Base-by-base conservation (phyloP, 2,329 filamentous ascomycete genomes). In the Pyrenophora seminiperda region DNA sequence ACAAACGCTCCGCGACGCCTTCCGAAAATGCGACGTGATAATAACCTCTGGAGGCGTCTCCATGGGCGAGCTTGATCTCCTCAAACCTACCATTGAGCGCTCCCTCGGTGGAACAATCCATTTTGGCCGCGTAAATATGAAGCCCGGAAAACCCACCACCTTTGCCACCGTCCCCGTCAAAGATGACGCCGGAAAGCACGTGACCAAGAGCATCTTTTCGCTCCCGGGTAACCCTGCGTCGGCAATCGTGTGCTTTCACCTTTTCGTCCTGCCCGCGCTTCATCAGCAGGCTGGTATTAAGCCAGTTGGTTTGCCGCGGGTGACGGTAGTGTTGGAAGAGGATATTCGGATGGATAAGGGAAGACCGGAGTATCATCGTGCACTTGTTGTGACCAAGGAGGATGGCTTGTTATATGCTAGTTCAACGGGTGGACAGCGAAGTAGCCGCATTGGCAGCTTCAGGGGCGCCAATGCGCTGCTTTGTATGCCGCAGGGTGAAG, bases 71-170 rank as follows among this genome's bases (percentile, higher is more conserved):
- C 84, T 97, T 2, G 94, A 99, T 73, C 86, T 99, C 6, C 83
- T 99, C 15, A 99, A 99, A 72, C 93, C 94, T 0, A 97, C 93
- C 0, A 90, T 99, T 63, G 94, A 97, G 77, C 87, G 93, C 33
- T 81, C 86, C 1, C 83, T 99, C 1, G 91, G 91, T 48, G 94
- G 94, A 6, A 94, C 87, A 0, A 96, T 99, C 59, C 94, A 97
- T 73, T 99, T 99, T 63, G 94, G 94, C 18, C 88, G 94, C 3
- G 94, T 99, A 2, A 84, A 88, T 46, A 97, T 99, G 94, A 99
- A 99, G 77, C 94, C 94, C 0, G 94, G 94, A 4, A 99, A 97
- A 74, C 94, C 94, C 2, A 97, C 92, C 0, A 99, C 94, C 0
- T 99, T 99, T 72, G 94, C 94, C 2, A 97, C 91, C 0, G 82